These are phyloP conservation scores for Apiotrichum mycotoxinovorans DNA, from an alignment of 1,284 basidiomycete genomes.

Conservation along the genomic window DNA sequence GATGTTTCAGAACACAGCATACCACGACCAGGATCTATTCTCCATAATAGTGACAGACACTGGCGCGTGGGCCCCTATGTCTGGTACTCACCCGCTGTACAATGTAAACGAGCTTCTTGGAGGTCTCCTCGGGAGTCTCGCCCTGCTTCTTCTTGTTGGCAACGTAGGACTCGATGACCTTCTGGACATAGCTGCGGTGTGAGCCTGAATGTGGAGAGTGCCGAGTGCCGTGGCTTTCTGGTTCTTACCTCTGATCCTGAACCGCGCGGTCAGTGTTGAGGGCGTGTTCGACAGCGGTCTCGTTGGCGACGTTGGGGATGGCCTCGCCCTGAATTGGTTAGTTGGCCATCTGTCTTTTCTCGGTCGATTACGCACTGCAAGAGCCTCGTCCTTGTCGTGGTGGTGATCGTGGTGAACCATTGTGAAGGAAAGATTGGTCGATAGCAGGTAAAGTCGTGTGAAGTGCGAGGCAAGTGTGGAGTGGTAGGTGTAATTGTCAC, in stretches of 20 bases:
- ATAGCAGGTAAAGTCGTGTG: not conserved
- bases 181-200: conserved; percentile 14
- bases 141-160: conserved; percentile 20
- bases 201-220: not conserved
- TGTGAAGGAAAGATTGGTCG: not conserved
- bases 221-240: not conserved
- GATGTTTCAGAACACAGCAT: too few relatives aligned
- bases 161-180: conserved; percentile 15
- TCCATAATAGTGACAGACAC: too few relatives aligned
- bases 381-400: conserved; percentile 13
- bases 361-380: not conserved
- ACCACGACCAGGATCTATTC: too few relatives aligned
- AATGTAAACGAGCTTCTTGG: conserved; percentile 14
- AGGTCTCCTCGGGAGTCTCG: conserved; percentile 7
- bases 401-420: conserved; percentile 21
- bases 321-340: not conserved
- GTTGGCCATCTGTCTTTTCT: not conserved
- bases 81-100: conserved; percentile 3
- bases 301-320: conserved; percentile 15
- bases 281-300: conserved; percentile 15
- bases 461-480: too few relatives aligned
- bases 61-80: too few relatives aligned
- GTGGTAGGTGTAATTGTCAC: too few relatives aligned
- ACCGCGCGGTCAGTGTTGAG: conserved; percentile 13
- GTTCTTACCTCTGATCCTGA: conserved; percentile 15